Percentiles rank a stretch among this genome's conserved stretches.
Evolutionary conservation across 768 basidiomycete species (phyloP).

Genomic region (Phylloporus arenicola): DNA sequence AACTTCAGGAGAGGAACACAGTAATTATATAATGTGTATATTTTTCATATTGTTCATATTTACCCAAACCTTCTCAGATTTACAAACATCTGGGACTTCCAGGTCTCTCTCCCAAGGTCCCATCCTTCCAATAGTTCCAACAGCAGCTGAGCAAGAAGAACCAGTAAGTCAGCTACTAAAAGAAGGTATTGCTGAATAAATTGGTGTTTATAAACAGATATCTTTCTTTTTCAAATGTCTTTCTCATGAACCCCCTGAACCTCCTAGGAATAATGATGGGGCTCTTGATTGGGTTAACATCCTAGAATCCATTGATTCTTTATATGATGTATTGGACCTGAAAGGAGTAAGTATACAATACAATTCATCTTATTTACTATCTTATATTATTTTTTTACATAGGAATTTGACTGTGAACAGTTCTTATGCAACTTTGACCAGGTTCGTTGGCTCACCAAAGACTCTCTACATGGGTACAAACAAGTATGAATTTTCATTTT

Average conservation of each 20-base stretch:
- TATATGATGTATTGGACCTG: background rate
- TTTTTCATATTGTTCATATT: no score
- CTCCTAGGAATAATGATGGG: background rate
- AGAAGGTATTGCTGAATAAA: no score
- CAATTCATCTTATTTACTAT: no score
- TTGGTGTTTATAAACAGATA: background rate
- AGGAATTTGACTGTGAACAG: background rate
- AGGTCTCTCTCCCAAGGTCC: no score
- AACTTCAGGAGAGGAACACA: no score
- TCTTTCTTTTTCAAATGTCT: background rate
- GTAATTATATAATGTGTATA: no score
- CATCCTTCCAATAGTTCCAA: background rate
- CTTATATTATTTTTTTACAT: background rate
- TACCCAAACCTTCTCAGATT: no score
- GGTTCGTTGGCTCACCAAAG: background rate
- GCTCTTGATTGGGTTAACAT: background rate
- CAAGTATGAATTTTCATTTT: background rate
- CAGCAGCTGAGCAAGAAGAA: no score
- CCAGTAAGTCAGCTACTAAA: no score
- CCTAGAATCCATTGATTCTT: background rate
- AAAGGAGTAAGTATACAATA: background rate
- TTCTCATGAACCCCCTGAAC: background rate
- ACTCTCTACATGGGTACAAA: background rate
- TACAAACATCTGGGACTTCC: no score
- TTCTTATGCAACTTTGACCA: background rate